A percentile compares a stretch with the other conserved stretches of the same genome.
Conservation (phyloP, 306 rosid species). For the Arachis hypogaea region DNA sequence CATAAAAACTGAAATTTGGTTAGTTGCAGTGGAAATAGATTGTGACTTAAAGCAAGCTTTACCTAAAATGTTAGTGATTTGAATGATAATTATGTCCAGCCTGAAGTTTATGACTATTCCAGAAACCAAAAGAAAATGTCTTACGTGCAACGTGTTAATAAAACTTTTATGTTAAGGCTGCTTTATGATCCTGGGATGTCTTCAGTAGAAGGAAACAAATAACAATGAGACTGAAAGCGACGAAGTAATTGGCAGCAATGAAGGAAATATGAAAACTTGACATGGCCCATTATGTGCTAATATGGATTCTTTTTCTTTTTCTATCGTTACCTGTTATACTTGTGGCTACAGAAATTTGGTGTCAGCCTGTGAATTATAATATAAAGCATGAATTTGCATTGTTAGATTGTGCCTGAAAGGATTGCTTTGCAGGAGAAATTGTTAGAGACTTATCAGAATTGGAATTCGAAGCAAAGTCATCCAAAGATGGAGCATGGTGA, state of each 20-base stretch:
- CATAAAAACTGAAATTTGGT: neutral
- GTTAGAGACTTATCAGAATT: constrained; percentile 57
- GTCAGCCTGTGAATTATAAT: constrained; percentile 9
- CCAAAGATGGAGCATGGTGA: constrained; percentile 97
- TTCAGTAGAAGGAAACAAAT: constrained; percentile 6
- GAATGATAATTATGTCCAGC: neutral
- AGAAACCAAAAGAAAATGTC: neutral
- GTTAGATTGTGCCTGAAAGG: constrained; percentile 33
- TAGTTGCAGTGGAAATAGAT: neutral
- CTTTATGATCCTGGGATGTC: constrained; percentile 30
- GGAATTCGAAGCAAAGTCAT: constrained; percentile 93
- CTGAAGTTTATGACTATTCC: neutral
- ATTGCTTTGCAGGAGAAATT: constrained; percentile 52
- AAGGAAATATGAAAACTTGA: constrained; percentile 15
- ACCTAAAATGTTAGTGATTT: neutral
- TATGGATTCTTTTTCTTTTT: constrained; percentile 12
- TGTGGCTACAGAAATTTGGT: neutral
- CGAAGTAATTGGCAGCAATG: constrained; percentile 14
- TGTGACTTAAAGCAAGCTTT: neutral
- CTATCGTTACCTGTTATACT: constrained; percentile 15
- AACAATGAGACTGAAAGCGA: constrained; percentile 5
- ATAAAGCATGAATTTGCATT: constrained; percentile 9
- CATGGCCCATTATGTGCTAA: neutral
- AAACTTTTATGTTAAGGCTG: constrained; percentile 24
- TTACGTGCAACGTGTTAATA: constrained; percentile 6